Conservation (phyloP, 345 rosid species). For the Brassica nigra region DNA sequence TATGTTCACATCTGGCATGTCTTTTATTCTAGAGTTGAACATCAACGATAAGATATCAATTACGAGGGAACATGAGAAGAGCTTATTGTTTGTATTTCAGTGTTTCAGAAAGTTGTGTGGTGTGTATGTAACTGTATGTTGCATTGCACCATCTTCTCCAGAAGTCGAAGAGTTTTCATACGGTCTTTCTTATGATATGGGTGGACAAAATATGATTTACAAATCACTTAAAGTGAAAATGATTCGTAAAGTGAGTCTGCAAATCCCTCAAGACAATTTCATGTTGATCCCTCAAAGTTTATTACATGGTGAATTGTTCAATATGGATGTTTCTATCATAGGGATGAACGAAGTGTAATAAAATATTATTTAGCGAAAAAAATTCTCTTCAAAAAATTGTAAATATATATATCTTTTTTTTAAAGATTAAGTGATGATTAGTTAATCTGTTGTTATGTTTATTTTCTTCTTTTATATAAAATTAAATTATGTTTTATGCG, state of each 20-base stretch:
- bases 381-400: neutral
- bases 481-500: neutral
- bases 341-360: neutral
- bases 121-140: too few species aligned
- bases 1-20: neutral
- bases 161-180: neutral
- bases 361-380: neutral
- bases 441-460: neutral
- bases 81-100: neutral
- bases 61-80: neutral
- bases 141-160: neutral
- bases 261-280: neutral
- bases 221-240: neutral
- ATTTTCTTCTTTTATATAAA: neutral
- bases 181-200: neutral
- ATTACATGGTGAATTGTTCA: neutral
- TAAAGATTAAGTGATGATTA: neutral
- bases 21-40: neutral
- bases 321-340: neutral
- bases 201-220: neutral
- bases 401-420: neutral
- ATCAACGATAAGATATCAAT: neutral
- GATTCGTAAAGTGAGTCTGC: neutral
- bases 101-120: neutral
- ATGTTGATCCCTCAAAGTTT: neutral